Conservation (phyloP, 2,329 filamentous ascomycete species). For the Xylaria hypoxylon region DNA sequence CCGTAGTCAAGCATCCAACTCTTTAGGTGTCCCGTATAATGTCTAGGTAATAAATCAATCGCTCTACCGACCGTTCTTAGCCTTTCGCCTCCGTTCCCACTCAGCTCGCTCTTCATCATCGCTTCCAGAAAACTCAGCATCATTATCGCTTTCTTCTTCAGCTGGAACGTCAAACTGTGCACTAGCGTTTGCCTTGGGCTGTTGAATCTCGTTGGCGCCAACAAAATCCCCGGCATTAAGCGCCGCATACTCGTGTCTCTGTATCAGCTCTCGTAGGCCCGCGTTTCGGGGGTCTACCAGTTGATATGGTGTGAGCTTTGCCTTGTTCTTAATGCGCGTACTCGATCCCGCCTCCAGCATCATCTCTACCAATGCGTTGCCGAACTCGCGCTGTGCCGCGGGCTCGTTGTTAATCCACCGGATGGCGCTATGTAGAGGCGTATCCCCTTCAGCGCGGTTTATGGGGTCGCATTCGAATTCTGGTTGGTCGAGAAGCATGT, state of each 20-base stretch:
- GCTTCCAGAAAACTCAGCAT: conserved; percentile 72
- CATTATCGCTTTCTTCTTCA: conserved; percentile 61
- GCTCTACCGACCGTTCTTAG: conserved; percentile 50
- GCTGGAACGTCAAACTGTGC: conserved; percentile 41
- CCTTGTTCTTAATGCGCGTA: conserved; percentile 73
- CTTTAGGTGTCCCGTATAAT: conserved; percentile 5
- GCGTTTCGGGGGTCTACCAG: conserved; percentile 78
- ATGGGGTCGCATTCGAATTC: conserved; percentile 86
- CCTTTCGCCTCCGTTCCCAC: conserved; percentile 63
- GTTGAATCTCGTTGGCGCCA: conserved; percentile 48
- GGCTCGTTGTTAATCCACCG: conserved; percentile 79
- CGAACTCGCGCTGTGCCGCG: conserved; percentile 71
- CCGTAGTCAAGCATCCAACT: conserved; percentile 18
- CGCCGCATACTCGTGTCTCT: conserved; percentile 75
- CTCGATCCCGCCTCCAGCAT: conserved; percentile 81
- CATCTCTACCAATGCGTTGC: conserved; percentile 77
- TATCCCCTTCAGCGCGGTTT: conserved; percentile 78
- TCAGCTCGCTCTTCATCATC: conserved; percentile 73
- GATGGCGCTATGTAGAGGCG: conserved; percentile 82
- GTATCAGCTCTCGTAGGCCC: conserved; percentile 71
- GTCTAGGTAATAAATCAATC: neutral
- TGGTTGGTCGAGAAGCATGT: conserved; percentile 84
- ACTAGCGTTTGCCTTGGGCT: conserved; percentile 39
- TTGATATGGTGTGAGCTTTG: conserved; percentile 76
- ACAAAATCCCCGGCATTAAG: conserved; percentile 71